Evolutionary conservation across 257 asterid genomes (phyloP), one percentile per base, ranked within the genome.

Genomic region (Nicotiana paniculata): DNA sequence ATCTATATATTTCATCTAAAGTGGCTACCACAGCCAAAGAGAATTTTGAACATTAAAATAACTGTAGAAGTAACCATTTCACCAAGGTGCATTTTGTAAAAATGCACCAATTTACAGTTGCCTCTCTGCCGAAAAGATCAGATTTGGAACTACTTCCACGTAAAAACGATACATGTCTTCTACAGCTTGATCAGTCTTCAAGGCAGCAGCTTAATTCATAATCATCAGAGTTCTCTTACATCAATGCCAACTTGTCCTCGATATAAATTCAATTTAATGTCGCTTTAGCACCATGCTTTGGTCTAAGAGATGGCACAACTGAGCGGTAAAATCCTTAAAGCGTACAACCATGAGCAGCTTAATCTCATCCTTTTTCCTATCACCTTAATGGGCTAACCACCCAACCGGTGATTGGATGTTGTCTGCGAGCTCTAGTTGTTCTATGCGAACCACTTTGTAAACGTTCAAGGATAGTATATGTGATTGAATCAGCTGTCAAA

Each of bases 371-470:
- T 10, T 82, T 18, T 35, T 11, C 30, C 15, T 82, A 79, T 90
- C 95, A 93, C 87, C 97, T 87, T 51, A 96, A 88, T n/a, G 97
- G 99, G 88, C 97, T 94, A 75, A 96, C 97, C 79, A 96, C 91
- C 99, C 98, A 96, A 77, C 99, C 97, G 10, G 97, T 94, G 61
- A 94, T 90, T 2, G 98, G 98, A 82, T 86, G 90, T 88, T 96
- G 88, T 81, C 90, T 92, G 15, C 98, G 91, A 63, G 91, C 72
- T 77, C 96, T 86, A 2, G 69, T 80, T 6, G 80, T 77, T 88
- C 89, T 88, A 65, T 82, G 83, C 4, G 97, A 88, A 69, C 98
- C 97, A 59, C 97, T 96, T 89, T 94, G 97, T 80, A 96, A 81
- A 26, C 97, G 88, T 82, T 89, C 98, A 86, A 96, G 97, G 88